Base-by-base conservation (phyloP, 2,329 filamentous ascomycete species). In the Aspergillus niger region DNA sequence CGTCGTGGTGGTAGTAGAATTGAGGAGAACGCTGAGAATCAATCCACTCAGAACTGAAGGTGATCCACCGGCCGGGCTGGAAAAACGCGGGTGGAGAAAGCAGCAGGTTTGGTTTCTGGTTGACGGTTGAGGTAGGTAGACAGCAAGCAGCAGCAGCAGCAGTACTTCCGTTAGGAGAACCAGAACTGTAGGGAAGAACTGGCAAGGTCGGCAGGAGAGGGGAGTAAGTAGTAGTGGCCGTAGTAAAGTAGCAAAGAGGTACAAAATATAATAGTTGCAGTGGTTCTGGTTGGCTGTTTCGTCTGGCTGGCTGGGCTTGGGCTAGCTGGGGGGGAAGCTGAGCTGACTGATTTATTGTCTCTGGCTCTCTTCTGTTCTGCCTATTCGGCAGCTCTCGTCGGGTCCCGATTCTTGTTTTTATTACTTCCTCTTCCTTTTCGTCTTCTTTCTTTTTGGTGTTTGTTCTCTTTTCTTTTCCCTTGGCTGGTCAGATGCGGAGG, bases 1-100 rank as follows among this genome's bases (percentile, higher is more conserved):
- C 53, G 53, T 55, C 39, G 53, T 55, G 43, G 39, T 55, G 26
- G 53, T 30, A 32, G 50, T 38, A 43, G 43, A 53, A 59, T 54
- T 44, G 49, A 36, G 48, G 49, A 43, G 56, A 52, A 52, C 38
- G 15, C 17, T 24, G 38, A 39, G 24, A 44, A 57, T 30, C 17
- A 53, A 44, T 17, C 38, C 48, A 51, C 49, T 24, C 32, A 36
- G 32, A 36, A 36, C 10, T 36, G 32, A 36, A 50, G 44, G 20
- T 47, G 55, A 57, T 57, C 55, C 47, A 50, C 39, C 53, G 43
- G 53, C 53, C 53, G 39, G 53, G 53, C 26, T 44, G 41, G 53
- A 44, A 47, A 55, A 55, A 47, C 15, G 15, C 39, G 41, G 53
- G 53, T 55, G 53, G 53, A 50, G 47, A 47, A 24, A 22, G 28